These are phyloP conservation scores for Plenodomus lindquistii DNA, from an alignment of 2,329 filamentous ascomycete genomes.

Conservation along the genomic window DNA sequence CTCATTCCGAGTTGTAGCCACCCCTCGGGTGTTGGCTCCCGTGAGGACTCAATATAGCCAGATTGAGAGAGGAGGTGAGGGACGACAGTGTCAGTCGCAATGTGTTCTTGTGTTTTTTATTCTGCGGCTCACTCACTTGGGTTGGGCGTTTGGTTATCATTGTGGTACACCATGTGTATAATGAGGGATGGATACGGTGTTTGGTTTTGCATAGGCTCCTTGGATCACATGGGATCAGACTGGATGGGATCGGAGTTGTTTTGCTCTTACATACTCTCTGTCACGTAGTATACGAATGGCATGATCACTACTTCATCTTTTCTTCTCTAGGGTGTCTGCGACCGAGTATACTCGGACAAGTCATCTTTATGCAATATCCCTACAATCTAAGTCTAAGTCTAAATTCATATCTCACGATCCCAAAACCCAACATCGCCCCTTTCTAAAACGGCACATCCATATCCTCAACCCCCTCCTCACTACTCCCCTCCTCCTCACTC, in stretches of 20 bases:
- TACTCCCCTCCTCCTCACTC: slow-evolving; percentile 45
- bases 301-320: background rate
- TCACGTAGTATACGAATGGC: slow-evolving; percentile 2
- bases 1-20: slow-evolving; percentile 17
- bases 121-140: background rate
- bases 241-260: background rate
- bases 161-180: background rate
- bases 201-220: background rate
- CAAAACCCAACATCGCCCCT: background rate
- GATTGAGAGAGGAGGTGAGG: slow-evolving; percentile 6
- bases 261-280: background rate
- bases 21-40: slow-evolving; percentile 26
- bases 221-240: background rate
- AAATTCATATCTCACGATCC: too few species aligned
- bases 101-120: background rate
- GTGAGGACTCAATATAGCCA: slow-evolving; percentile 22
- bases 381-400: too few species aligned
- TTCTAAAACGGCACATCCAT: slow-evolving; percentile 69
- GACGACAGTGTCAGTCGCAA: slow-evolving; percentile 3
- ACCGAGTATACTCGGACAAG: too few species aligned
- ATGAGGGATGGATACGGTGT: slow-evolving; percentile 3
- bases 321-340: background rate
- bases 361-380: too few species aligned
- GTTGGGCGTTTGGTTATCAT: background rate
- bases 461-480: slow-evolving; percentile 65